Evolutionary conservation across 1,284 basidiomycete genomes (phyloP).

Genomic region (Trametes versicolor): DNA sequence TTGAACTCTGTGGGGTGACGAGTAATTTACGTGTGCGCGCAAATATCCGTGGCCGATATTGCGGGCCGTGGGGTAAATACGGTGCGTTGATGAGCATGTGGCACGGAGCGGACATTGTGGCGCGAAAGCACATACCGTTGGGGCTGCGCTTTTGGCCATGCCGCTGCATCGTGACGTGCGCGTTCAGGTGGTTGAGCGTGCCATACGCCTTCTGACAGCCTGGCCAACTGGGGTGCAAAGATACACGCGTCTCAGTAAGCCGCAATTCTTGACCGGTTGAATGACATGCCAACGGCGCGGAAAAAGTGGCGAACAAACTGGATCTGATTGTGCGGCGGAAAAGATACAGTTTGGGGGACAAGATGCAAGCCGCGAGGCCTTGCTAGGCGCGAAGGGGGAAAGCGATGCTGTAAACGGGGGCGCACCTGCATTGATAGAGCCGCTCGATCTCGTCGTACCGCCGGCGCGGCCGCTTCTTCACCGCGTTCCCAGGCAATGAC

Average conservation of each 20-base stretch:
- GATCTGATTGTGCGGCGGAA: slow-evolving; percentile 18
- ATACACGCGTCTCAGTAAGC: slow-evolving; percentile 24
- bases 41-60: background rate
- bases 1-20: slow-evolving; percentile 83
- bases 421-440: slow-evolving; percentile 78
- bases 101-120: slow-evolving; percentile 20
- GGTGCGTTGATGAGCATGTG: slow-evolving; percentile 14
- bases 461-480: slow-evolving; percentile 85
- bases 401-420: slow-evolving; percentile 13
- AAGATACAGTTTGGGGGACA: slow-evolving; percentile 38
- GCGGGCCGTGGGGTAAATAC: background rate
- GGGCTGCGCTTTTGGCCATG: slow-evolving; percentile 88
- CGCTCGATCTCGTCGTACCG: slow-evolving; percentile 93
- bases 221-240: slow-evolving; percentile 60
- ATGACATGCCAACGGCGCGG: background rate
- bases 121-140: slow-evolving; percentile 63
- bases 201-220: slow-evolving; percentile 90
- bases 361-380: slow-evolving; percentile 6
- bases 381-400: background rate
- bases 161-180: slow-evolving; percentile 93
- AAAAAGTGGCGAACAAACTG: slow-evolving; percentile 4
- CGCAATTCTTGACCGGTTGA: background rate
- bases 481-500: slow-evolving; percentile 77
- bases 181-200: slow-evolving; percentile 92
- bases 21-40: slow-evolving; percentile 3